Base-by-base conservation (phyloP, 1,284 basidiomycete genomes). In the Sporisorium exsertum region DNA sequence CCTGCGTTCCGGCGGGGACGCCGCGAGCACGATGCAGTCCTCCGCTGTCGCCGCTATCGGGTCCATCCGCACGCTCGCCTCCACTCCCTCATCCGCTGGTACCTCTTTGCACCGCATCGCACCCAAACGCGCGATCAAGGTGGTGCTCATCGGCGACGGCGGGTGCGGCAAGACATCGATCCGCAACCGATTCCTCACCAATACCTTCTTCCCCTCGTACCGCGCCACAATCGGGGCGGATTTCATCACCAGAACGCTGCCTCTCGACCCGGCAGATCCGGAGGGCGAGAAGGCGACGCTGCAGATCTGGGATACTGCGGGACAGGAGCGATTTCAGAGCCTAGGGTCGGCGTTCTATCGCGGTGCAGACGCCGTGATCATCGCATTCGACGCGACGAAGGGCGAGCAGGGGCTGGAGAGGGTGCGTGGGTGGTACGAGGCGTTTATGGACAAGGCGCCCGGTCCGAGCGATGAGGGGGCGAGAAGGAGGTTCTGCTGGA, bases 291-390 rank as follows among this genome's bases (percentile, higher is more conserved):
- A 72, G n/a, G 70, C 70, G 24, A 71, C 60, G 5, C 52, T 79
- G 26, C 68, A 76, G 27, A 73, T 79, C 37, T 79, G 78, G 78
- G 78, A 79, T 20, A 83, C 81, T 0, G 81, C 81, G 2, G 81
- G 81, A 0, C 81, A 83, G 62, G 81, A 85, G 42, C 67, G 84
- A 13, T 85, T 85, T 57, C 74, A 81, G 47, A 74, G 77, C 24
- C 58, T 85, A 18, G 82, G 83, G 0, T 63, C 71, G 5, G 82
- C 81, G 15, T 83, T 83, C 51, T 83, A 83, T 49, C 40, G 81
- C 6, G 81, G 81, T 27, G 80, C 81, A 2, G 81, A 83, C 58
- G 81, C 81, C 1, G 78, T 79, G 27, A 61, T 83, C 12, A 65
- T 83, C 54, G 66, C 71, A 1, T 73, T 81, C 24, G 81, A 83